Percentiles rank a stretch among this genome's conserved stretches.
Evolutionary conservation across 75 land plant species (phyloP).

Genomic region (Cryptomeria japonica): DNA sequence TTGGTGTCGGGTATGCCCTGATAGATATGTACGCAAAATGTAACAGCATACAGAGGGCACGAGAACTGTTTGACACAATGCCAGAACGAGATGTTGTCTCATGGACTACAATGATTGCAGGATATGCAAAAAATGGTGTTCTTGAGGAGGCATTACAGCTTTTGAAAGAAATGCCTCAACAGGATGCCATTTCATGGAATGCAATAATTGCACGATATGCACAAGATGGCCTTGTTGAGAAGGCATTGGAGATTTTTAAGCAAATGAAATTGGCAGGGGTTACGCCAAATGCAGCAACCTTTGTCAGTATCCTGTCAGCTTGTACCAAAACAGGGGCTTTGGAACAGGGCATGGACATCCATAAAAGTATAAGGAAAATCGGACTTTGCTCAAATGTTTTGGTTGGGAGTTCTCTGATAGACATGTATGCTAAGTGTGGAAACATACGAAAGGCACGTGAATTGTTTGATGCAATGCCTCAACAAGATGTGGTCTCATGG

Average conservation of each 20-base stretch:
- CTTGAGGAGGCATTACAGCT: conserved; percentile 45
- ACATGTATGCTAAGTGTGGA: conserved; percentile 51
- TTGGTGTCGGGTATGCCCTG: conserved; percentile 48
- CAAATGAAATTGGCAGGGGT: too few relatives aligned
- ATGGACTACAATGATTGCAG: conserved; percentile 76
- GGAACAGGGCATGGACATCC: too few relatives aligned
- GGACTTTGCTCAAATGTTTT: conserved; percentile 20
- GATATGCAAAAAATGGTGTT: conserved; percentile 48
- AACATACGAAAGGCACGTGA: conserved; percentile 10
- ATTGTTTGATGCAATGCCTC: conserved; percentile 20
- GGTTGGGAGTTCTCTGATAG: conserved; percentile 32
- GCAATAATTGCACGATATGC: too few relatives aligned
- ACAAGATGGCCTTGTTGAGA: too few relatives aligned
- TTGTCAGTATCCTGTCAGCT: conserved; percentile 34
- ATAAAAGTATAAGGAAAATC: neutral
- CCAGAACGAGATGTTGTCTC: conserved; percentile 42
- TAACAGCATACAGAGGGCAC: conserved; percentile 41
- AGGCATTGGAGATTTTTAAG: too few relatives aligned
- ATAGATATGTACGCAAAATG: conserved; percentile 70
- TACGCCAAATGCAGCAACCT: conserved; percentile 17
- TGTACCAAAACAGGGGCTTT: too few relatives aligned
- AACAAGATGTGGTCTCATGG: conserved; percentile 34
- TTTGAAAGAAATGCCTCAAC: conserved; percentile 41
- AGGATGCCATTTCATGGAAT: neutral
- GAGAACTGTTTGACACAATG: conserved; percentile 40